Conservation (phyloP, 495 filamentous ascomycete genomes). For the Darksidea phi region DNA sequence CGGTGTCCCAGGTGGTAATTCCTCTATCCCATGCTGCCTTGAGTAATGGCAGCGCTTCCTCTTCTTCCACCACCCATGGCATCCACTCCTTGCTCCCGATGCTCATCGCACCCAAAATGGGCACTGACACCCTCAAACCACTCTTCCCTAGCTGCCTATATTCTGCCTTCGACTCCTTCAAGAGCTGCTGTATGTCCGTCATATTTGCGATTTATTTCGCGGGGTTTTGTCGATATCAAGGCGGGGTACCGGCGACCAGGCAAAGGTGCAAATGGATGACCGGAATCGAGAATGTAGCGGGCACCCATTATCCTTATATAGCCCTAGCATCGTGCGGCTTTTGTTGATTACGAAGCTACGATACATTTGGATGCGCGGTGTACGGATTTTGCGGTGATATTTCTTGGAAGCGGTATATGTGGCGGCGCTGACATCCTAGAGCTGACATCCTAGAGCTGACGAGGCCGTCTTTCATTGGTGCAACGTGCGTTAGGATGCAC, state of each 20-base stretch:
- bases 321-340: not conserved
- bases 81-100: conserved; percentile 46
- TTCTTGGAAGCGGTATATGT: not conserved
- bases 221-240: not conserved
- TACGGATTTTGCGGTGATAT: conserved; percentile 8
- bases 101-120: conserved; percentile 50
- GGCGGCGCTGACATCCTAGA: too few relatives aligned
- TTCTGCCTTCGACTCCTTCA: conserved; percentile 45
- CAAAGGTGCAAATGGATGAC: too few relatives aligned
- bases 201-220: not conserved
- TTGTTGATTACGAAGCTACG: conserved; percentile 5
- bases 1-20: conserved; percentile 39
- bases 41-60: conserved; percentile 38
- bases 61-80: conserved; percentile 48
- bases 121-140: conserved; percentile 48
- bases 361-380: not conserved
- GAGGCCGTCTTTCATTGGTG: too few relatives aligned
- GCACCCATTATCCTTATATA: not conserved
- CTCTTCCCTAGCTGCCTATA: conserved; percentile 45
- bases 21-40: conserved; percentile 38
- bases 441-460: too few relatives aligned
- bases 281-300: not conserved
- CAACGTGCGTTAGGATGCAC: too few relatives aligned
- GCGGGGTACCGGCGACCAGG: conserved; percentile 1
- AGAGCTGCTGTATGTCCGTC: conserved; percentile 16